phyloP scores from a whole-genome alignment of 2,329 filamentous ascomycete species.

The Trichoderma sp. region DNA sequence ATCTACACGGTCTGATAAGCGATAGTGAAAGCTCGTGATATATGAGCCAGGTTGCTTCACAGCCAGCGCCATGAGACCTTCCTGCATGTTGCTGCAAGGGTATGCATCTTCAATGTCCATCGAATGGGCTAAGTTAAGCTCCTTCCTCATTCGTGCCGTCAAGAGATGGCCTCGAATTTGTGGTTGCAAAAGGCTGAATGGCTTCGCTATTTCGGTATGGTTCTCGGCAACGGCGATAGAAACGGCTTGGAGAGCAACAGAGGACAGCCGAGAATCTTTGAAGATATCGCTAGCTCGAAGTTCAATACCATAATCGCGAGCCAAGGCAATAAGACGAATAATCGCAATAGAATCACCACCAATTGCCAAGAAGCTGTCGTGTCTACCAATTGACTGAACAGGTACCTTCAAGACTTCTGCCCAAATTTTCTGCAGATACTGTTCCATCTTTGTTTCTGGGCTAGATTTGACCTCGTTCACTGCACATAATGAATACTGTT shows the following conservation, averaged over 20 bases:
- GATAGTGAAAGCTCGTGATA: constrained; percentile 32
- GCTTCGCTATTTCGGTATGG: neutral
- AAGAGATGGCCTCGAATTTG: neutral
- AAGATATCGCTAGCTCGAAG: neutral
- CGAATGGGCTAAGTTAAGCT: neutral
- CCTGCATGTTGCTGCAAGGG: constrained; percentile 26
- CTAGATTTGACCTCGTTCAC: neutral
- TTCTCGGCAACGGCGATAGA: neutral
- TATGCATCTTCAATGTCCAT: constrained; percentile 25
- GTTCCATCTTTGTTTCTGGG: constrained; percentile 11
- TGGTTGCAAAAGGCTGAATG: neutral
- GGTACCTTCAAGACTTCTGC: neutral
- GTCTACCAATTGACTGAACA: neutral
- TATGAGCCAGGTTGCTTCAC: constrained; percentile 36
- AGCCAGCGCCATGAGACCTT: constrained; percentile 32
- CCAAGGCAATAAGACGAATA: constrained; percentile 3
- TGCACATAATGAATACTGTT: neutral
- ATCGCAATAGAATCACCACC: constrained; percentile 21
- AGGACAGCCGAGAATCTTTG: neutral
- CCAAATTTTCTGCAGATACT: neutral
- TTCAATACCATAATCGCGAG: neutral
- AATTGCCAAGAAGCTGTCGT: constrained; percentile 22
- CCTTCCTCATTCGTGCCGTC: neutral
- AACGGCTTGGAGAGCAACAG: neutral
- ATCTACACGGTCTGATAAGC: constrained; percentile 26